Percentiles rank a stretch among this genome's conserved stretches.
Evolutionary conservation across 345 rosid genomes (phyloP).

Genomic region (Linum tenue): DNA sequence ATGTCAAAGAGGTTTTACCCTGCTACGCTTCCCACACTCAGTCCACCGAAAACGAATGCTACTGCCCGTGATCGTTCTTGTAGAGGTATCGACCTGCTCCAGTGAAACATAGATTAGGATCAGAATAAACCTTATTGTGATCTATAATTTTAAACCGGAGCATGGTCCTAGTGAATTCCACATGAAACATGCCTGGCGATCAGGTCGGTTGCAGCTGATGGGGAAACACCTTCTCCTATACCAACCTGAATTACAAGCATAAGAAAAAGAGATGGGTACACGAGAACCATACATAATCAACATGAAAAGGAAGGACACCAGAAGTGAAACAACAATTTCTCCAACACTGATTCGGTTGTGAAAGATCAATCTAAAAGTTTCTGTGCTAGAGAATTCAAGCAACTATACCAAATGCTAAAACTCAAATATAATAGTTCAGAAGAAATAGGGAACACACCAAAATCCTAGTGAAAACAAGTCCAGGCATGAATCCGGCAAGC

Average conservation of each 20-base stretch:
- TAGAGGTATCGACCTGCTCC: conserved; percentile 70
- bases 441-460: conserved; percentile 43
- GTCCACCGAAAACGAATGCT: conserved; percentile 84
- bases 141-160: conserved; percentile 1
- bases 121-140: neutral
- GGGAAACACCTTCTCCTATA: conserved; percentile 97
- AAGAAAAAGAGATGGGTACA: conserved; percentile 2
- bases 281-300: neutral
- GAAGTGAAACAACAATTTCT: neutral
- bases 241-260: conserved; percentile 58
- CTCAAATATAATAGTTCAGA: neutral
- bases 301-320: neutral
- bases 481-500: conserved; percentile 89
- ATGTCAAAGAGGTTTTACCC: conserved; percentile 40
- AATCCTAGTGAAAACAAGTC: conserved; percentile 61
- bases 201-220: conserved; percentile 95
- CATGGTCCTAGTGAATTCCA: conserved; percentile 17
- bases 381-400: neutral
- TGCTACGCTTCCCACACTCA: conserved; percentile 78
- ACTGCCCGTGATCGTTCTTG: conserved; percentile 92
- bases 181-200: conserved; percentile 77
- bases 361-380: neutral
- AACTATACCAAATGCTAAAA: neutral
- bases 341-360: neutral
- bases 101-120: neutral